Evolutionary conservation across 1,284 basidiomycete genomes (phyloP).

Genomic region (Cutaneotrichosporon daszewskae): DNA sequence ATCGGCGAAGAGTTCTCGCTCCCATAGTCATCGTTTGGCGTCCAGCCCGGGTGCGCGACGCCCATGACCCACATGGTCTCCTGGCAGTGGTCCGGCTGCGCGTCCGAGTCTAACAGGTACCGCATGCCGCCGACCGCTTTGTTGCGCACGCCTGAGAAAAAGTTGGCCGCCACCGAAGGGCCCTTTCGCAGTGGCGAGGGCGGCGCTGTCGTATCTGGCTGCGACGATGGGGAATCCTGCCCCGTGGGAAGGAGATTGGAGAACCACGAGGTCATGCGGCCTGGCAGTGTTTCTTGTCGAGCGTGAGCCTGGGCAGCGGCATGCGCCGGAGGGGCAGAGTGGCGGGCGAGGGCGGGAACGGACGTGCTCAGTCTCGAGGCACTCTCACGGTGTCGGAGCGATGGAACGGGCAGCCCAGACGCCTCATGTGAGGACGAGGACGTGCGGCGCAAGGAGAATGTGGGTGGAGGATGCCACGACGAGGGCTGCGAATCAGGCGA

Average conservation of each 20-base stretch:
- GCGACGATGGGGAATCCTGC: constrained; percentile 4
- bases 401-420: background rate
- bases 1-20: background rate
- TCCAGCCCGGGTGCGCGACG: constrained; percentile 58
- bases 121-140: constrained; percentile 54
- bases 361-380: background rate
- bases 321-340: background rate
- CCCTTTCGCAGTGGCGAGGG: constrained; percentile 36
- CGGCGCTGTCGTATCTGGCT: constrained; percentile 5
- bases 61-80: constrained; percentile 82
- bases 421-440: constrained; percentile 21
- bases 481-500: constrained; percentile 16
- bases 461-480: constrained; percentile 16
- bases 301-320: background rate
- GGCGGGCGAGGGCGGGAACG: constrained; percentile 16
- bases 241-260: constrained; percentile 29
- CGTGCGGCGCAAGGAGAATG: constrained; percentile 7
- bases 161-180: constrained; percentile 34
- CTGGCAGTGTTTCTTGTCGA: constrained; percentile 8
- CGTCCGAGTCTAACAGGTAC: constrained; percentile 74
- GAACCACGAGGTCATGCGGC: constrained; percentile 42
- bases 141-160: constrained; percentile 43
- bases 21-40: constrained; percentile 16
- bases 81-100: constrained; percentile 65
- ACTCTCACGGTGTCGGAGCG: background rate